Evolutionary conservation across 352 stramenopile genomes (phyloP), one percentile per base, ranked within the genome.

Genomic region (Aphanomyces euteiches): DNA sequence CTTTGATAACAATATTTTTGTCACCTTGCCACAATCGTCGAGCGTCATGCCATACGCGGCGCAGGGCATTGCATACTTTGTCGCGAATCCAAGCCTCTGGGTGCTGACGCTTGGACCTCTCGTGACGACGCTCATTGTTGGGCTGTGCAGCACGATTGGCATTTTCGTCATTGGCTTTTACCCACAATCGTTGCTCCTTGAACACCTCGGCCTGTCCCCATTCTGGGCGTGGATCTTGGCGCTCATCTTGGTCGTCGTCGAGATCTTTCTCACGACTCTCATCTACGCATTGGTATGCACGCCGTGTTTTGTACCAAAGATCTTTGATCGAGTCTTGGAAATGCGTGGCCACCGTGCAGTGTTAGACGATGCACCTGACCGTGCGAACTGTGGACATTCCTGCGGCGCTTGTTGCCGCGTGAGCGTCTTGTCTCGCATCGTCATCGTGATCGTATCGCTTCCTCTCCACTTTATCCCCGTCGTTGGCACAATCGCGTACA

Each of bases 221-320:
- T 7, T 12, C 48, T 77, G 89, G n/a, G 73, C 82, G 13, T 89
- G 79, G 80, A 57, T 89, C 40, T 47, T 88, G 36, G 72, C 78
- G n/a, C 15, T 89, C 36, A 75, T 88, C 50, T 73, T 89, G 48
- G 79, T 86, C 21, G 48, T 91, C 3, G 73, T 89, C n/a, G 82
- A 89, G 78, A 87, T 87, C 67, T 89, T 89, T 72, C 71, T 89
- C 15, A 76, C 88, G 47, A 89, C 79, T 50, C 72, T 91, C 69
- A 79, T 91, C 71, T 89, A 81, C 75, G 84, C 79, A 56, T 74
- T 88, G n/a, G 50, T 81, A 17, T 69, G 84, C 56, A 69, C 87
- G 61, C 79, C 78, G 10, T 84, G 74, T 67, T 89, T 81, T 72
- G 72, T 78, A 59, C 78, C 88, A 75, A 81, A 82, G 58, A 72